phyloP scores from a whole-genome alignment of 1,284 basidiomycete genomes.

The Melampsora larici-populina region DNA sequence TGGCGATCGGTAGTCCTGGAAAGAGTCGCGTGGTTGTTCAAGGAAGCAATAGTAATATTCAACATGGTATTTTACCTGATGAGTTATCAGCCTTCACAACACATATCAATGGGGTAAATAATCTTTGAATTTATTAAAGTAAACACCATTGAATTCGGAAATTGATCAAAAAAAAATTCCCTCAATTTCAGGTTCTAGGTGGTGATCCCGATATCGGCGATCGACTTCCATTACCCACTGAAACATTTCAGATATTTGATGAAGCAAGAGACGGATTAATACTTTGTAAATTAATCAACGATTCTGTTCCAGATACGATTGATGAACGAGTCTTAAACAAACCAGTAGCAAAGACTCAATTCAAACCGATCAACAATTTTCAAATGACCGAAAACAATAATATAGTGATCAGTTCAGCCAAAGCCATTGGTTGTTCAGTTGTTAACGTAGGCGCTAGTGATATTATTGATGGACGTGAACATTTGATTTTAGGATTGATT shows the following conservation, averaged over 20 bases:
- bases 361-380: slow-evolving; percentile 53
- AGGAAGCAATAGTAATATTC: slow-evolving; percentile 90
- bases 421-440: slow-evolving; percentile 54
- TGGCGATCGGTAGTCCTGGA: slow-evolving; percentile 47
- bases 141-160: no score
- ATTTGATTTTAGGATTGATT: slow-evolving; percentile 53
- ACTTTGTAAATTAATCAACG: slow-evolving; percentile 55
- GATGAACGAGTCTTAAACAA: slow-evolving; percentile 54
- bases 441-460: slow-evolving; percentile 55
- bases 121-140: neutral
- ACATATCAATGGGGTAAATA: slow-evolving; percentile 70
- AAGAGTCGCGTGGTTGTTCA: slow-evolving; percentile 88
- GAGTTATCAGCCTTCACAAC: slow-evolving; percentile 93
- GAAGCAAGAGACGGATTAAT: slow-evolving; percentile 63
- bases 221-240: slow-evolving; percentile 88
- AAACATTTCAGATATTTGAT: slow-evolving; percentile 98
- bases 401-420: slow-evolving; percentile 54
- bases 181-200: slow-evolving; percentile 68
- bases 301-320: slow-evolving; percentile 54
- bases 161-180: no score
- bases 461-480: slow-evolving; percentile 54
- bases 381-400: slow-evolving; percentile 56
- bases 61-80: slow-evolving; percentile 98
- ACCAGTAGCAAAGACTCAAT: slow-evolving; percentile 49
- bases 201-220: slow-evolving; percentile 79